Evolutionary conservation across 2,329 filamentous ascomycete genomes (phyloP).

Genomic region (Pestalotiopsis fici): DNA sequence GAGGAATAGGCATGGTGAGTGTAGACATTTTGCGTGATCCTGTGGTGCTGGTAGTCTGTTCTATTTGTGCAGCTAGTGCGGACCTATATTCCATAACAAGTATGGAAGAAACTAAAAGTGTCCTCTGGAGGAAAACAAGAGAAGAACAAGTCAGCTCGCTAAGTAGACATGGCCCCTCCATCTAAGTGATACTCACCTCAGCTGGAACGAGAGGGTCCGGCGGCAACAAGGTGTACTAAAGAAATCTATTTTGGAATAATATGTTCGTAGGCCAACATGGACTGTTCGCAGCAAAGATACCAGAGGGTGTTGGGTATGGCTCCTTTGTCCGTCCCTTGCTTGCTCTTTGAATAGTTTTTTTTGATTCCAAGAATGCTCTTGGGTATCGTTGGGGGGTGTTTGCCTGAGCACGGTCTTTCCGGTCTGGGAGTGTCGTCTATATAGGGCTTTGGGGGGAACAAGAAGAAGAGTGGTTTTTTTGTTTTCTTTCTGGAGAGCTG

Average conservation of each 20-base stretch:
- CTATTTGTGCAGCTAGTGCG: constrained; percentile 27
- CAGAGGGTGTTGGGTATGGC: background rate
- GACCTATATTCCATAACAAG: constrained; percentile 44
- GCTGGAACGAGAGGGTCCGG: constrained; percentile 1
- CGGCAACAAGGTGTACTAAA: background rate
- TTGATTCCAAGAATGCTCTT: background rate
- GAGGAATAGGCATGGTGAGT: constrained; percentile 46
- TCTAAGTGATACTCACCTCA: constrained; percentile 11
- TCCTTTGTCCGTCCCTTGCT: constrained; percentile 3
- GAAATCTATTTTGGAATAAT: background rate
- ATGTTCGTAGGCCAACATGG: background rate
- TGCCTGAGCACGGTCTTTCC: background rate
- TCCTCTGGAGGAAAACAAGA: constrained; percentile 11
- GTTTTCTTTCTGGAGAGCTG: background rate
- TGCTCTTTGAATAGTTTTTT: background rate
- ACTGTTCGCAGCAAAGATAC: constrained; percentile 3
- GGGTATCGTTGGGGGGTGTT: background rate
- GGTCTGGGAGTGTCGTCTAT: constrained; percentile 1
- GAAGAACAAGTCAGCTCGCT: background rate
- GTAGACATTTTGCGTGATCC: constrained; percentile 47
- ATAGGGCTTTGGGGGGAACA: background rate
- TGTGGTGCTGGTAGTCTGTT: constrained; percentile 24
- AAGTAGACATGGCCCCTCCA: background rate
- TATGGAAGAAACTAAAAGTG: constrained; percentile 12
- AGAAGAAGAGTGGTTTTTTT: background rate